These are phyloP conservation scores for Sequoiadendron giganteum DNA, from an alignment of 75 land plant species.

Conservation along the genomic window DNA sequence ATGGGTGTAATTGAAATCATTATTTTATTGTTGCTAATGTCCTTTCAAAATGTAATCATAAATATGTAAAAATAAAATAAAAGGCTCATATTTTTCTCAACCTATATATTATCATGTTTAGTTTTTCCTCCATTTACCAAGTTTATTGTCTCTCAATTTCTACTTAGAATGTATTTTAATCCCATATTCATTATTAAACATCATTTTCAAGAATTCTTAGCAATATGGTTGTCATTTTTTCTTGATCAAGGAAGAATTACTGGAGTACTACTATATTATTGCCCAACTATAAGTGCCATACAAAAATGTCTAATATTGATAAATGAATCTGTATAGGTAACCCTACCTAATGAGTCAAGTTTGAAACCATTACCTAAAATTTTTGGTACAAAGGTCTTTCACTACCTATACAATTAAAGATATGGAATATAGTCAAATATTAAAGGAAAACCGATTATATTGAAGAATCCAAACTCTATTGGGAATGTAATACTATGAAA, in stretches of 20 bases:
- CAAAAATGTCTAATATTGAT: constrained; percentile 48
- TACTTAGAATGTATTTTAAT: too few species aligned
- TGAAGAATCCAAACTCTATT: constrained; percentile 61
- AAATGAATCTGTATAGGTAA: constrained; percentile 40
- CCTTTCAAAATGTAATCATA: too few species aligned
- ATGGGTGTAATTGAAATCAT: too few species aligned
- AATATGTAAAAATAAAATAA: too few species aligned
- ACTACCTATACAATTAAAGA: constrained; percentile 92
- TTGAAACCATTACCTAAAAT: constrained; percentile 64
- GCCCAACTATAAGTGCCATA: constrained; percentile 47
- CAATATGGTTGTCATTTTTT: neutral
- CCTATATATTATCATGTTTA: too few species aligned
- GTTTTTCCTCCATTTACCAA: too few species aligned
- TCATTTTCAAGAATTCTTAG: too few species aligned
- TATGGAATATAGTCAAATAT: constrained; percentile 74
- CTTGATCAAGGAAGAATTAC: neutral
- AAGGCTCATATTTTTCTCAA: too few species aligned
- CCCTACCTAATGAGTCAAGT: constrained; percentile 41
- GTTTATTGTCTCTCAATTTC: too few species aligned
- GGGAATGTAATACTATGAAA: constrained; percentile 71
- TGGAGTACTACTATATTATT: constrained; percentile 6
- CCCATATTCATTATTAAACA: too few species aligned
- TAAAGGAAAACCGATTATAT: constrained; percentile 51
- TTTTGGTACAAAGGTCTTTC: constrained; percentile 67
- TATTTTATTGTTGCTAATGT: too few species aligned